Conservation (phyloP, 805 yeast genomes). For the Wickerhamomyces bovis region DNA sequence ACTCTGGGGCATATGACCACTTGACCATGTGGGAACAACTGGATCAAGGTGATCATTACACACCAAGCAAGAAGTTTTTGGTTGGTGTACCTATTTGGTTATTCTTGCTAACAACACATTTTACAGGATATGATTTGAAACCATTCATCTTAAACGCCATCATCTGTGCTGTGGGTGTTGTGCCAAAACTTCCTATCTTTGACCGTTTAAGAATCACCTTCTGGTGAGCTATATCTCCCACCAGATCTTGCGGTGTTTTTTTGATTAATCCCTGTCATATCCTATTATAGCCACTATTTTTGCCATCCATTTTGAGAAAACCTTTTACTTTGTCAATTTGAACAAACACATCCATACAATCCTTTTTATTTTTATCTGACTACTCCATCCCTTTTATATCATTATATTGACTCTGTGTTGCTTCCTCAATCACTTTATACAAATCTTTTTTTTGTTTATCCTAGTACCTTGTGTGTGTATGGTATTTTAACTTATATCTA, state of each 20-base stretch:
- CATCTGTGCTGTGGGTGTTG: conserved; percentile 79
- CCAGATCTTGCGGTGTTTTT: no score
- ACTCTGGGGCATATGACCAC: conserved; percentile 92
- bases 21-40: conserved; percentile 98
- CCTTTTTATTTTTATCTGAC: not conserved
- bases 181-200: conserved; percentile 84
- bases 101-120: conserved; percentile 84
- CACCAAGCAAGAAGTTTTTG: conserved; percentile 91
- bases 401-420: no score
- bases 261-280: not conserved
- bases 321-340: no score
- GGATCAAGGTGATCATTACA: conserved; percentile 92
- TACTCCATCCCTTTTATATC: no score
- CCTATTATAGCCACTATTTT: not conserved
- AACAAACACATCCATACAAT: no score
- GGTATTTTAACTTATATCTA: no score
- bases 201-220: conserved; percentile 64
- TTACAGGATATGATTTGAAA: conserved; percentile 75
- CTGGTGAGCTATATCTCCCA: conserved; percentile 13
- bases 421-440: not conserved
- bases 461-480: no score
- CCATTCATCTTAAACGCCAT: conserved; percentile 68
- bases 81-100: conserved; percentile 89
- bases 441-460: no score
- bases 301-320: not conserved